Base-by-base conservation (phyloP, 2,329 filamentous ascomycete genomes). In the Uncinocarpus reesii region DNA sequence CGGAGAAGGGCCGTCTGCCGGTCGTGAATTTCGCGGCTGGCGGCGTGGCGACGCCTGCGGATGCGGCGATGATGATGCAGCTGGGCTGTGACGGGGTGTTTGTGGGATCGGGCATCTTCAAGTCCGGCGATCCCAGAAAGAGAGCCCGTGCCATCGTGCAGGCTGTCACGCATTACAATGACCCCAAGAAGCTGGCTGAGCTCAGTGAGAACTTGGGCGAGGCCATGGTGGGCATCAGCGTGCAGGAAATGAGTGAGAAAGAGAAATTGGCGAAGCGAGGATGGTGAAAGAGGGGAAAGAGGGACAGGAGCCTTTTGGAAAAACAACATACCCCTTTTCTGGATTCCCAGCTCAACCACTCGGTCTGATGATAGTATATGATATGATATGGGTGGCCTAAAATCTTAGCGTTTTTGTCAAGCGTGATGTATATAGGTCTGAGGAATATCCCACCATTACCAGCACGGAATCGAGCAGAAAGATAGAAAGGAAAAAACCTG, bases 51-150 rank as follows among this genome's bases (percentile, higher is more conserved):
- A 98, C 92, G 1, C 92, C 92, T 0, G 92, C 92, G 0, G 92
- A 98, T 68, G 92, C 92, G 0, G 92, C 92, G 1, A 74, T 98
- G 71, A 86, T 98, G 90, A 98, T 98, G 92, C 90, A 96, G 75
- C 74, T 98, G 55, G 92, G 92, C 52, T 96, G 92, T 63, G 92
- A 98, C 62, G 92, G 92, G 50, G 92, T 98, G 29, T 98, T 98
- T 64, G 92, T 98, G 29, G 92, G 92, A 23, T 88, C 81, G 50
- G 92, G 92, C 23, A 96, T 96, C 68, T 98, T 98, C 79, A 96
- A 96, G 79, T 86, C 81, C 4, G 90, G 90, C 15, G 83, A 96
- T 67, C 85, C 92, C 18, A 80, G 83, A 37, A 86, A 90, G 80
- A 76, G 92, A 52, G 92, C 92, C 11, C 86, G 83, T 73, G 92